These are phyloP conservation scores for Durio zibethinus DNA, from an alignment of 345 rosid genomes.

Conservation along the genomic window DNA sequence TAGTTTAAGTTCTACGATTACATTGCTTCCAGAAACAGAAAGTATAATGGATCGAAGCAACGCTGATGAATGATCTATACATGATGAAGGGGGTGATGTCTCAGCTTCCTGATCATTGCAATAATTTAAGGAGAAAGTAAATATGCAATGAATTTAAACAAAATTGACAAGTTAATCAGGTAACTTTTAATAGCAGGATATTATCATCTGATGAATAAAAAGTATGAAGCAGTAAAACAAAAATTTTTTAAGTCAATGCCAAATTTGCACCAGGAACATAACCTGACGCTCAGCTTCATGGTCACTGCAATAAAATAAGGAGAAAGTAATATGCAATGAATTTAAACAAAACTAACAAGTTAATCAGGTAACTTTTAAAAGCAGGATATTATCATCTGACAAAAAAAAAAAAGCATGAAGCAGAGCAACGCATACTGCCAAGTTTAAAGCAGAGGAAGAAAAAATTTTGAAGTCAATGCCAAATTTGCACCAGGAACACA, in stretches of 20 bases:
- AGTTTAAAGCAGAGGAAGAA: background rate
- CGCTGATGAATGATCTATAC: slow-evolving; percentile 61
- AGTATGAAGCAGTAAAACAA: slow-evolving; percentile 1
- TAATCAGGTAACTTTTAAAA: background rate
- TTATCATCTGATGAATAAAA: background rate
- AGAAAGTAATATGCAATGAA: slow-evolving; percentile 6
- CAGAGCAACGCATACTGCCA: background rate
- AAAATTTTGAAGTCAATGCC: background rate
- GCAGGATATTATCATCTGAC: background rate
- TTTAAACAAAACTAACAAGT: background rate
- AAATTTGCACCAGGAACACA: background rate
- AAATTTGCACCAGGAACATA: background rate
- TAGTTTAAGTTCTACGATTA: slow-evolving; percentile 48
- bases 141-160: background rate
- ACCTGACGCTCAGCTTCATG: slow-evolving; percentile 42
- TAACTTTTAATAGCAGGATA: background rate
- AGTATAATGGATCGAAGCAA: slow-evolving; percentile 54
- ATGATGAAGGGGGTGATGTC: slow-evolving; percentile 43
- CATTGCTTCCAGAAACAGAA: slow-evolving; percentile 48
- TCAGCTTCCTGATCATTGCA: slow-evolving; percentile 43
- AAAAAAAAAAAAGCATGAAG: slow-evolving; percentile 2
- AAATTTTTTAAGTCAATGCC: background rate
- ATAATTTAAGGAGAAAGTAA: slow-evolving; percentile 23
- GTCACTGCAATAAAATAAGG: slow-evolving; percentile 27
- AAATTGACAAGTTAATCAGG: background rate